Conservation (phyloP, 2,329 filamentous ascomycete species). For the Fusarium aywerte region DNA sequence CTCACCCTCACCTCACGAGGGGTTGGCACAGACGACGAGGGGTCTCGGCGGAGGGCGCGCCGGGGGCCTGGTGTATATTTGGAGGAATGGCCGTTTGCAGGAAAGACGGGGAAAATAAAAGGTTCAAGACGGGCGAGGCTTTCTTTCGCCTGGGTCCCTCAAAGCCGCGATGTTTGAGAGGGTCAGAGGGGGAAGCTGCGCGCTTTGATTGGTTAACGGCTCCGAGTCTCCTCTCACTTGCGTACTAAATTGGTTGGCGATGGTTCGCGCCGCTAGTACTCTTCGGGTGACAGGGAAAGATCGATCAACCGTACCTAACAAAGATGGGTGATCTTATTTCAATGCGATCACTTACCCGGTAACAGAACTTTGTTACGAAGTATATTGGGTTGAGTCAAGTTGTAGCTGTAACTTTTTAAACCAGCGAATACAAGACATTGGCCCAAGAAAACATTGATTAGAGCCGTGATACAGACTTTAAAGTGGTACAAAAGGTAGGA, state of each 20-base stretch:
- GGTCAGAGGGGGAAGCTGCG: slow-evolving; percentile 38
- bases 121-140: slow-evolving; percentile 45
- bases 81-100: slow-evolving; percentile 34
- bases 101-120: slow-evolving; percentile 45
- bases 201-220: slow-evolving; percentile 42
- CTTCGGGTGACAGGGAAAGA: slow-evolving; percentile 22
- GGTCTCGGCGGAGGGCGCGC: slow-evolving; percentile 36
- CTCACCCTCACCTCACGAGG: slow-evolving; percentile 42
- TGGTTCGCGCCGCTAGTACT: slow-evolving; percentile 36
- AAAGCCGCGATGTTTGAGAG: slow-evolving; percentile 47
- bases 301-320: slow-evolving; percentile 3
- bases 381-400: background rate
- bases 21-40: slow-evolving; percentile 34
- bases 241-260: slow-evolving; percentile 31
- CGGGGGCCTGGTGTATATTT: slow-evolving; percentile 29
- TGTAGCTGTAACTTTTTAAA: background rate
- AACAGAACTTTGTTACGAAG: background rate
- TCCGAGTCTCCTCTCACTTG: slow-evolving; percentile 38
- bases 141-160: slow-evolving; percentile 45
- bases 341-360: slow-evolving; percentile 2
- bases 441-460: background rate
- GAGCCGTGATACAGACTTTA: background rate
- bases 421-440: background rate
- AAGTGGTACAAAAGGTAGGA: background rate
- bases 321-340: slow-evolving; percentile 15